Percentiles rank a stretch among this genome's conserved stretches.
phyloP scores from a whole-genome alignment of 78 protist genomes.

The Cyanophora paradoxa region DNA sequence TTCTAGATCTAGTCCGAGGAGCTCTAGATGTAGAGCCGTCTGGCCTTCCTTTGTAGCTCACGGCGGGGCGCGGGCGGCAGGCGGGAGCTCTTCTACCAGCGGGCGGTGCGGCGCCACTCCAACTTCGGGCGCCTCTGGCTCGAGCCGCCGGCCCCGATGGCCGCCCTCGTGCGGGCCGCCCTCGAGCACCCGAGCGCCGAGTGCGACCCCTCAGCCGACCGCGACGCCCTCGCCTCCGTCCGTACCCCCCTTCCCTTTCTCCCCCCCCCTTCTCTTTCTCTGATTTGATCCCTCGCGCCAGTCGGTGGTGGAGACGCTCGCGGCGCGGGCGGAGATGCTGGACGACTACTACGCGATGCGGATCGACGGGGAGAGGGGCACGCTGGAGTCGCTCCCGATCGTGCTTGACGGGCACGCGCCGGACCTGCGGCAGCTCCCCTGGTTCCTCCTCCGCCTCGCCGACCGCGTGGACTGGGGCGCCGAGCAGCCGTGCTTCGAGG shows the following conservation, averaged over 20 bases:
- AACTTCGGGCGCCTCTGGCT: background rate
- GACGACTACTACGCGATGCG: conserved; percentile 52
- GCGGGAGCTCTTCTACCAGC: conserved; percentile 17
- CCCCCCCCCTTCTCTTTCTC: background rate
- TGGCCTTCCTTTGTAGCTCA: too few species aligned
- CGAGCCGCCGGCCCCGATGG: background rate
- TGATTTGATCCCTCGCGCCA: background rate
- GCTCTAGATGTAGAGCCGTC: too few species aligned
- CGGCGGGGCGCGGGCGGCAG: too few species aligned
- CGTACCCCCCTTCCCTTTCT: background rate
- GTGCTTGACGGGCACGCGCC: conserved; percentile 59
- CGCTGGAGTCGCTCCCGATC: conserved; percentile 42
- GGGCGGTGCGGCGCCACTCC: too few species aligned
- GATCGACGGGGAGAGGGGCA: conserved; percentile 44
- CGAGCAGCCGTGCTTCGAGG: conserved; percentile 51
- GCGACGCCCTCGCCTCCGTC: background rate
- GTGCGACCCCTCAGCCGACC: background rate
- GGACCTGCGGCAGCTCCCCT: conserved; percentile 46
- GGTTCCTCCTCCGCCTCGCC: conserved; percentile 45
- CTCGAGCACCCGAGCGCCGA: background rate
- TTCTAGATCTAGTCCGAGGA: too few species aligned
- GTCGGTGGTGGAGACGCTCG: background rate
- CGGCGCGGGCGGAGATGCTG: conserved; percentile 28
- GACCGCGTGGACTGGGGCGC: conserved; percentile 57
- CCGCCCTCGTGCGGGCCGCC: background rate